Evolutionary conservation across 75 land plant genomes (phyloP).

Genomic region (Cunninghamia lanceolata): DNA sequence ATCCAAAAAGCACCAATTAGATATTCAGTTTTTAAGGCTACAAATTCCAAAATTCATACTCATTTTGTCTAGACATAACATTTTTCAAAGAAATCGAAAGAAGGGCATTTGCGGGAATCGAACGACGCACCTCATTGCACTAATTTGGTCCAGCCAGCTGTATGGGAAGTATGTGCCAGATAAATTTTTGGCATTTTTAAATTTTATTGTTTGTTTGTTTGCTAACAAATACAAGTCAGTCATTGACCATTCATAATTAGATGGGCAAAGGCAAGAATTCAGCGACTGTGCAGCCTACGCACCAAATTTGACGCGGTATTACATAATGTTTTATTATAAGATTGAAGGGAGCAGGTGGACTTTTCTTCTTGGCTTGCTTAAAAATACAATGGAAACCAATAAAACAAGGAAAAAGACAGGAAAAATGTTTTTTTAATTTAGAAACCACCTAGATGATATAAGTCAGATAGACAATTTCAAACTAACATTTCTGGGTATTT

Average conservation of each 20-base stretch:
- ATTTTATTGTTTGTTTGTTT: neutral
- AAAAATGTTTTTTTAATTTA: no score
- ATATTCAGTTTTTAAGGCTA: no score
- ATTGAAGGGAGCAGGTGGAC: neutral
- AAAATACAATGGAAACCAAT: neutral
- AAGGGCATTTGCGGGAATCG: neutral
- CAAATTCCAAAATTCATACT: no score
- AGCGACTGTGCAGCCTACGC: neutral
- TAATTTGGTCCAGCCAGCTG: neutral
- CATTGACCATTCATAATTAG: neutral
- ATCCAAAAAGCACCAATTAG: no score
- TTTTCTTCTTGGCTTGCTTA: neutral
- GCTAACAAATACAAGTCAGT: neutral
- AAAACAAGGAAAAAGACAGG: neutral
- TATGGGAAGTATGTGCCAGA: neutral
- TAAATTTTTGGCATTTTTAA: neutral
- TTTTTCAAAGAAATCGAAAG: neutral
- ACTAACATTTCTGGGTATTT: no score
- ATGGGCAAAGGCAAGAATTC: neutral
- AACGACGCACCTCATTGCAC: neutral
- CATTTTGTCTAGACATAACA: neutral
- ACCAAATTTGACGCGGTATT: neutral
- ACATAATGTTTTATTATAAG: neutral
- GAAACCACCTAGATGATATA: no score
- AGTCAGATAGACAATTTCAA: no score